Evolutionary conservation across 2,329 filamentous ascomycete species (phyloP), one percentile per base, ranked within the genome.

Genomic region (Penicillium corylophilum): DNA sequence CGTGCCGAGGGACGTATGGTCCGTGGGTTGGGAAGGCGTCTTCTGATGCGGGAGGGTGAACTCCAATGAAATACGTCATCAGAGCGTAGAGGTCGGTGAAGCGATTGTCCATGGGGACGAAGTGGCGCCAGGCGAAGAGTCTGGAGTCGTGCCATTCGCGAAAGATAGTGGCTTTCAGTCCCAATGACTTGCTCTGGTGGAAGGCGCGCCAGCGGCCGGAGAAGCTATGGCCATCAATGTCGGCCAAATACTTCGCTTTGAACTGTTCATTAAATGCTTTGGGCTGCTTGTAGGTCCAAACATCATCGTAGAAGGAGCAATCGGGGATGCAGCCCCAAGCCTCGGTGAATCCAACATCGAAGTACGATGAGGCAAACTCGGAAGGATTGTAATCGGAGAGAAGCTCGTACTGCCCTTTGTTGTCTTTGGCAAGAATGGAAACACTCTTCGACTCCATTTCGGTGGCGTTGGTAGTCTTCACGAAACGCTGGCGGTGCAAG

Each of bases 141-240:
- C 67, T 76, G 62, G 58, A 77, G 57, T 82, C 79, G 54, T 81
- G 78, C 79, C 79, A 82, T 59, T 82, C 79, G 8, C 74, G 69
- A 59, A 79, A 82, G 39, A 81, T 75, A 13, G 79, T 81, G 5
- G 78, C 76, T 65, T 81, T 82, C 57, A 82, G 71, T 0, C 76
- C 76, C 1, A 80, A 64, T 2, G 72, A 76, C 23, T 74, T 79
- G 38, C 71, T 76, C 33, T 71, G 69, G 3, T 80, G 62, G 57
- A 81, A 79, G 1, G 68, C 66, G 24, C 71, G 68, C 68, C 68
- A 75, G 7, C 72, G 64, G 31, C 72, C 71, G 4, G 69, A 72
- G 54, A 73, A 74, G n/a, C 66, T 70, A 54, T 73, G 68, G 4
- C 71, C 71, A 44, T 73, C 71, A 15, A 73, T 65, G 39, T 74